Base-by-base conservation (phyloP, 768 basidiomycete genomes). In the Suillus spraguei region DNA sequence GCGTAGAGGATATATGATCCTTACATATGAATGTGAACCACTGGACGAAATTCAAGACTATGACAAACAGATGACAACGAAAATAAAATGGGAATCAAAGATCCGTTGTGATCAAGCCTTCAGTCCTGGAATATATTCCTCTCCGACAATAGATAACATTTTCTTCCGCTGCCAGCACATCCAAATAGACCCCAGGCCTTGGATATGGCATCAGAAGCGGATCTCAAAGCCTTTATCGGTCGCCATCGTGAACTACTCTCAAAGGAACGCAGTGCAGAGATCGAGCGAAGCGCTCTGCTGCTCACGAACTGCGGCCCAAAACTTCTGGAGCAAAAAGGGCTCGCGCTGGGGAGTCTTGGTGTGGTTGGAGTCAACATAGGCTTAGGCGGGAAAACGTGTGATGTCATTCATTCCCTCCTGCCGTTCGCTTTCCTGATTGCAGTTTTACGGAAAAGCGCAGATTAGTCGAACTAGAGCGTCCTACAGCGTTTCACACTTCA, bases 351-450 rank as follows among this genome's bases (percentile, higher is more conserved):
- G 35, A 89, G 89, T 52, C 80, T 98, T 5, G 87, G 91, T 2
- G 78, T 94, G 2, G 81, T 85, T 1, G 81, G 83, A 32, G 81
- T 95, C n/a, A 87, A 84, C 59, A 83, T 97, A 20, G 97, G 96
- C 3, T 82, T 98, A 5, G 96, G 95, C 33, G 96, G 95, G 33
- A 96, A 95, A 80, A 95, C 88, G 95, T 97, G 74, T 72, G 76
- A 67, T 52, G 47, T 41, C 39, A 14, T 41, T 4, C 53, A 22
- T 53, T 20, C 14, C 28, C 3, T 24, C 33, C 36, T 42, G 5
- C 2, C 28, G 36, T 54, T 36, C 62, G 50, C 52, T 41, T 55
- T 32, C 33, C 42, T 53, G 50, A 44, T 38, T n/a, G 44, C 52
- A 61, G 66, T 66, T 65, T 71, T 60, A 78, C 65, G 70, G 76